Evolutionary conservation across 2,329 filamentous ascomycete genomes (phyloP).

Genomic region (Pestalotiopsis sp.): DNA sequence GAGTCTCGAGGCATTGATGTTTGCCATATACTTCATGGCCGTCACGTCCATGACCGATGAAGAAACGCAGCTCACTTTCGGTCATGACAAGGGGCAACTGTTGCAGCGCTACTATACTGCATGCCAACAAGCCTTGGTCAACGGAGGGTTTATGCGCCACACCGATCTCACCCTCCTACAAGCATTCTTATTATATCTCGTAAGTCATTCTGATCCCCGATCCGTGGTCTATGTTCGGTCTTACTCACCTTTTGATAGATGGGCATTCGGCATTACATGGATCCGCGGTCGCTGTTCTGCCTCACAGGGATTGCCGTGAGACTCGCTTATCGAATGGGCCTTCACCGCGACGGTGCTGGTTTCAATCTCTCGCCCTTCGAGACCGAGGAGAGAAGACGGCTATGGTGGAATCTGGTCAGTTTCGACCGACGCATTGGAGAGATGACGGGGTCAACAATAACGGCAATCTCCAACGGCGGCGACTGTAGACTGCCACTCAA

Average conservation of each 20-base stretch:
- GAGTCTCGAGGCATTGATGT: constrained; percentile 67
- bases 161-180: constrained; percentile 67
- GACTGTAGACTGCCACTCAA: constrained; percentile 61
- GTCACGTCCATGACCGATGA: constrained; percentile 58
- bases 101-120: constrained; percentile 55
- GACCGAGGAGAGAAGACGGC: constrained; percentile 66
- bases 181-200: constrained; percentile 66
- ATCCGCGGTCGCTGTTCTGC: constrained; percentile 60
- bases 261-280: constrained; percentile 56
- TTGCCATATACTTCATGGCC: constrained; percentile 62
- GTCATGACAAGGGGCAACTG: constrained; percentile 51
- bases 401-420: constrained; percentile 72
- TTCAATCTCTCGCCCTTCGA: constrained; percentile 57
- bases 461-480: constrained; percentile 51
- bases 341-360: constrained; percentile 63
- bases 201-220: constrained; percentile 34
- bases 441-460: constrained; percentile 60
- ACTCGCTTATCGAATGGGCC: constrained; percentile 66
- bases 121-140: constrained; percentile 64
- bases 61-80: constrained; percentile 52
- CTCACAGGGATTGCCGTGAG: constrained; percentile 66
- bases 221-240: neutral
- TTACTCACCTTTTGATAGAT: constrained; percentile 41
- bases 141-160: constrained; percentile 66
- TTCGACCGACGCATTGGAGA: constrained; percentile 71